Conservation (phyloP, 495 filamentous ascomycete species). For the Neurospora terricola region DNA sequence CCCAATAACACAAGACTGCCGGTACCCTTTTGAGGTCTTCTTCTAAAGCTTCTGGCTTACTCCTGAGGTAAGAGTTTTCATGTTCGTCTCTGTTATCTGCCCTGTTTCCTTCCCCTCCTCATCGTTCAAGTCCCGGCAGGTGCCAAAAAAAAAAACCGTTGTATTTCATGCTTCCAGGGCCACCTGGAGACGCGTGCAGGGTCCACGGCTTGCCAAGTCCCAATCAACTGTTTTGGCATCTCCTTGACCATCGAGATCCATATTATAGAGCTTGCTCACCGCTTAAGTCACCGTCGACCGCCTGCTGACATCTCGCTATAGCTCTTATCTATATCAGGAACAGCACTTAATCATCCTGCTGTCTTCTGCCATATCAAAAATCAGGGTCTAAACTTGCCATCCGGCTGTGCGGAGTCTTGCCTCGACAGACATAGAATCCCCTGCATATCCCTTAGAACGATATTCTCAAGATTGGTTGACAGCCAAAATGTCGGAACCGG, state of each 20-base stretch:
- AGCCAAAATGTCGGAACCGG: conserved; percentile 25
- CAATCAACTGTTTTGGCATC: conserved; percentile 1
- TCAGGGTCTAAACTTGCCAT: background rate
- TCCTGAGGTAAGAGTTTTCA: conserved; percentile 5
- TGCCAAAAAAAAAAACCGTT: background rate
- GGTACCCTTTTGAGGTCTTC: background rate
- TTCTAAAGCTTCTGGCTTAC: background rate
- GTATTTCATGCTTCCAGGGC: background rate
- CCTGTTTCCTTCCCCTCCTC: background rate
- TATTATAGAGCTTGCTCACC: conserved; percentile 11
- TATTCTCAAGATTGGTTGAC: background rate
- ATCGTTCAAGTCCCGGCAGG: background rate
- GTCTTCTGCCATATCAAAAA: background rate
- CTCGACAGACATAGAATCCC: background rate
- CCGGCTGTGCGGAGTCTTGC: conserved; percentile 2
- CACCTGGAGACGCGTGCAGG: background rate
- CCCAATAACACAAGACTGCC: background rate
- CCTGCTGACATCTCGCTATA: background rate
- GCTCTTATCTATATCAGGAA: conserved; percentile 1
- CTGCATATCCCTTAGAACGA: background rate
- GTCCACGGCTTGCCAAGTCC: conserved; percentile 8
- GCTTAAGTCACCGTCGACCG: conserved; percentile 6
- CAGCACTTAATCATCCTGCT: background rate
- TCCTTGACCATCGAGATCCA: conserved; percentile 4
- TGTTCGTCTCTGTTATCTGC: background rate